Evolutionary conservation across 2,329 filamentous ascomycete species (phyloP), one percentile per base, ranked within the genome.

Genomic region (Neofusicoccum cordaticola): DNA sequence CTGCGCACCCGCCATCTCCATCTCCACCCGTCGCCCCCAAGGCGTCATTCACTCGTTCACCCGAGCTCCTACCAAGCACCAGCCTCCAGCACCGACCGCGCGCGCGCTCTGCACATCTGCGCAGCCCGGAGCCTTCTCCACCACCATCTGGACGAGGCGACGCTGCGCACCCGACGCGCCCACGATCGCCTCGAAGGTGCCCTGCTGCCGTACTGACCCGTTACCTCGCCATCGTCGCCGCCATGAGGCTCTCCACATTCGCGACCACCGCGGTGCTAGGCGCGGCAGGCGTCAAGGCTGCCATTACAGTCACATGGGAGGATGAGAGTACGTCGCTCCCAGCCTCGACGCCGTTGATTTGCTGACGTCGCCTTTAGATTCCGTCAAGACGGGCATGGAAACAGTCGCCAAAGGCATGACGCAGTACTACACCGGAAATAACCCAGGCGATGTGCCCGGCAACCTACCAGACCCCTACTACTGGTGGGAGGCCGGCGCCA

Each of bases 381-480:
- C 64, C 13, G 44, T 65, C 50, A 65, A 65, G n/a, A 13, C 17
- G 19, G 64, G 42, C 17, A 48, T 62, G 48, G 13, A 53, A 27
- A 65, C 64, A 1, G 58, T 56, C n/a, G 64, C 64, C 35, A 56
- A 52, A 35, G 64, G 57, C 39, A 65, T 65, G 64, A 50, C 44
- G 6, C 35, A 52, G 48, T 65, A 62, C 42, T 65, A 65, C 35
- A 65, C 64, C 34, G 64, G 64, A 6, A 34, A 56, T 35, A 47
- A 42, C 11, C 56, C 64, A n/a, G 64, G 64, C 31, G 64, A 65
- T 12, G 64, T 65, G 6, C 64, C 64, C 34, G 87, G 83, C 61
- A 85, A 90, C 69, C 82, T 80, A 56, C 78, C 77, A 35, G 73
- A 73, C 39, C 77, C 77, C 7, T 80, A 80, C 71, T 80, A 75